Conservation (phyloP, 176 grass and related monocot genomes). For the Hordeum marinum region DNA sequence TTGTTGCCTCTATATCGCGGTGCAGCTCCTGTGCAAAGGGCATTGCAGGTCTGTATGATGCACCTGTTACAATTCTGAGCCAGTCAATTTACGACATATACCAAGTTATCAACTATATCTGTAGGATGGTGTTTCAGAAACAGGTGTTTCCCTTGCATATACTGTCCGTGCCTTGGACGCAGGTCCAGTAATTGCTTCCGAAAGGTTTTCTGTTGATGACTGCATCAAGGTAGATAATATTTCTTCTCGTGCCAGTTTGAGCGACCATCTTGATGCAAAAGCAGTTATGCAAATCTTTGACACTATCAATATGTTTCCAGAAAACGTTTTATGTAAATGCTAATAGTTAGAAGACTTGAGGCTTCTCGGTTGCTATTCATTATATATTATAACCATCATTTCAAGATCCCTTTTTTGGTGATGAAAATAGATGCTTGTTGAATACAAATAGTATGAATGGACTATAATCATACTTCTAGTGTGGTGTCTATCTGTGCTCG, state of each 20-base stretch:
- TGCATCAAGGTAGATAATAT: slow-evolving; percentile 60
- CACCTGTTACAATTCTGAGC: not conserved
- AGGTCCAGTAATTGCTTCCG: slow-evolving; percentile 76
- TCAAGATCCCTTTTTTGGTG: not conserved
- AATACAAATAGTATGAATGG: not conserved
- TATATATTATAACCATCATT: slow-evolving; percentile 2
- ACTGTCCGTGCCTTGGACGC: slow-evolving; percentile 83
- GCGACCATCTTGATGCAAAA: slow-evolving; percentile 6
- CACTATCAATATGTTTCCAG: not conserved
- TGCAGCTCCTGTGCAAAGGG: slow-evolving; percentile 97
- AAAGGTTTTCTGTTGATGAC: slow-evolving; percentile 69
- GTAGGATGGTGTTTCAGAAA: slow-evolving; percentile 90
- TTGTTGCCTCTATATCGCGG: slow-evolving; percentile 89
- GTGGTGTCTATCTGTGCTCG: not conserved
- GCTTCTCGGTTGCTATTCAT: not conserved
- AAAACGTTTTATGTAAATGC: not conserved
- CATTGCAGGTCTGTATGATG: slow-evolving; percentile 66
- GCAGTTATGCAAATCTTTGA: not conserved
- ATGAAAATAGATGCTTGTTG: not conserved
- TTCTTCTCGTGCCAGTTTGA: slow-evolving; percentile 17
- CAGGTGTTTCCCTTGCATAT: slow-evolving; percentile 97
- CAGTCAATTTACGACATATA: not conserved
- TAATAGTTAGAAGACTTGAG: not conserved
- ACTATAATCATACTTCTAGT: not conserved
- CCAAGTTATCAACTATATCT: slow-evolving; percentile 23